Conservation (phyloP, 1,284 basidiomycete species). For the Calocybe gambosa region DNA sequence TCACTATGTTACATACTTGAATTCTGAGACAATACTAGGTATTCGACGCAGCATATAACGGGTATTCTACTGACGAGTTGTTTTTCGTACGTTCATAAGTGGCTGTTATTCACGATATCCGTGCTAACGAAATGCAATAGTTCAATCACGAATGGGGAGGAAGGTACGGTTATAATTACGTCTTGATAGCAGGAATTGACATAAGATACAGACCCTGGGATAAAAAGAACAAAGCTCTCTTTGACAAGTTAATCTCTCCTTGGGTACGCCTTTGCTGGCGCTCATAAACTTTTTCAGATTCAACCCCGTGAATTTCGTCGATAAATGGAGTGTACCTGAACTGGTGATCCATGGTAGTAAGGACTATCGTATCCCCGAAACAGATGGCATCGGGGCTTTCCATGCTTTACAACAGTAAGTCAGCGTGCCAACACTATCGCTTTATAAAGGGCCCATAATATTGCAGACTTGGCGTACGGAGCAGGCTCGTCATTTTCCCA, state of each 20-base stretch:
- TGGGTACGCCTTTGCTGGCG: background rate
- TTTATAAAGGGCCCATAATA: slow-evolving; percentile 1
- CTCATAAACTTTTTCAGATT: slow-evolving; percentile 30
- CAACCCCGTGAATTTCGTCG: slow-evolving; percentile 74
- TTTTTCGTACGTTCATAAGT: slow-evolving; percentile 61
- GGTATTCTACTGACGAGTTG: slow-evolving; percentile 80
- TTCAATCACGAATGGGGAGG: slow-evolving; percentile 84
- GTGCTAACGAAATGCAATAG: slow-evolving; percentile 28
- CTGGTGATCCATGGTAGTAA: slow-evolving; percentile 83
- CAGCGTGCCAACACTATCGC: slow-evolving; percentile 15
- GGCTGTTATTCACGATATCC: background rate
- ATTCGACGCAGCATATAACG: slow-evolving; percentile 68
- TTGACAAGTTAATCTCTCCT: slow-evolving; percentile 39
- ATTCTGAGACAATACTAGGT: slow-evolving; percentile 30
- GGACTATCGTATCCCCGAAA: slow-evolving; percentile 80
- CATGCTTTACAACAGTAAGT: slow-evolving; percentile 75
- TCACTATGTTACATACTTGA: background rate
- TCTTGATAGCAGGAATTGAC: background rate
- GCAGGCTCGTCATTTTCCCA: slow-evolving; percentile 83
- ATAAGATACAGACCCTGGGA: slow-evolving; percentile 55
- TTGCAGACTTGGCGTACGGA: slow-evolving; percentile 65
- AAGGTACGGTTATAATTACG: slow-evolving; percentile 17
- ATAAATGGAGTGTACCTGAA: slow-evolving; percentile 82
- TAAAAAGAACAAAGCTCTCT: slow-evolving; percentile 44
- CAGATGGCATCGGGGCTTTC: slow-evolving; percentile 78